phyloP scores from a whole-genome alignment of 2,329 filamentous ascomycete species.

The Claviceps sp. region DNA sequence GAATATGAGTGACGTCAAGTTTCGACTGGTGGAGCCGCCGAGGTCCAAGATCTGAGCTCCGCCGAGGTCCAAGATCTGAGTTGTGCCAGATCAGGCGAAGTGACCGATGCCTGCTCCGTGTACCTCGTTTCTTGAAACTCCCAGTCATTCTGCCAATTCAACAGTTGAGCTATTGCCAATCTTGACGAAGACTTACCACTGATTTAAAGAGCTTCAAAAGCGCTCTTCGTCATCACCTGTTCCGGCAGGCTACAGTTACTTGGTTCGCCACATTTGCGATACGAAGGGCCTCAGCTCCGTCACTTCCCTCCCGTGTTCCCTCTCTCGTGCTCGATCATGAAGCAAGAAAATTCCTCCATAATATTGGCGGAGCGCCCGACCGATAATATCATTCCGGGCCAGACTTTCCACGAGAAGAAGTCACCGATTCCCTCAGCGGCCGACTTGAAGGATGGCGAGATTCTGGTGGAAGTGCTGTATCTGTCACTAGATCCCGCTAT shows the following conservation, averaged over 20 bases:
- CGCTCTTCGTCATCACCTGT: not conserved
- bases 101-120: not conserved
- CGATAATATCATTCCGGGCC: constrained; percentile 45
- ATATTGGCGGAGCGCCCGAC: constrained; percentile 52
- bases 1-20: too few species aligned
- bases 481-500: constrained; percentile 64
- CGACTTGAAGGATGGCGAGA: constrained; percentile 48
- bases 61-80: not conserved
- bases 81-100: constrained; percentile 1
- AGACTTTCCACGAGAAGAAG: constrained; percentile 46
- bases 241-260: not conserved
- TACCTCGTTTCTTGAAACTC: not conserved
- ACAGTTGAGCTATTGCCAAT: not conserved
- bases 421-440: constrained; percentile 35
- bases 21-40: not conserved
- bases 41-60: not conserved
- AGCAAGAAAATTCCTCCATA: constrained; percentile 33
- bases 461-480: constrained; percentile 49
- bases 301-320: not conserved
- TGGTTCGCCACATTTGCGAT: not conserved
- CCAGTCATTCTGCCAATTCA: not conserved
- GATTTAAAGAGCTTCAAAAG: not conserved
- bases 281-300: not conserved
- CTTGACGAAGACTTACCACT: not conserved
- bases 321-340: constrained; percentile 19